Conservation (phyloP, 805 yeast genomes). For the Saturnispora besseyi region DNA sequence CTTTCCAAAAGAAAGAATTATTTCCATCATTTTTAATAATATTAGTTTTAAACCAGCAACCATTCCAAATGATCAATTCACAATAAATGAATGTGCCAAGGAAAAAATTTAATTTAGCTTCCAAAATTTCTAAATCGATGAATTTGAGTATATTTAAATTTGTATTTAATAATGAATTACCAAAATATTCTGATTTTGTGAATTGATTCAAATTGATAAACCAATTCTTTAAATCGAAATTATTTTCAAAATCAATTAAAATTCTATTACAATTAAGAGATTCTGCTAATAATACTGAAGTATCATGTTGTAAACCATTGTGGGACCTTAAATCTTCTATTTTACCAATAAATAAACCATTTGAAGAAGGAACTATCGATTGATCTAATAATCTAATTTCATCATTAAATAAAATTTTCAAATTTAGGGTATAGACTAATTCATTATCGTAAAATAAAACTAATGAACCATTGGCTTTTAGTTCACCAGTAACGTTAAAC, state of each 20-base stretch:
- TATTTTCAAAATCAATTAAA: constrained; percentile 53
- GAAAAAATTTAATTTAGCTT: constrained; percentile 40
- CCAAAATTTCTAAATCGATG: constrained; percentile 50
- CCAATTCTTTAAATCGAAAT: constrained; percentile 72
- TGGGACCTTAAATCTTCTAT: constrained; percentile 45
- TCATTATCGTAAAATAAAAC: constrained; percentile 55
- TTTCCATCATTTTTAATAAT: constrained; percentile 36
- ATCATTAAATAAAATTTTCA: constrained; percentile 41
- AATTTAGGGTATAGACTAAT: constrained; percentile 55
- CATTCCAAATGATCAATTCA: constrained; percentile 64
- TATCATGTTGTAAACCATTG: constrained; percentile 1
- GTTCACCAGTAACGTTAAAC: constrained; percentile 65
- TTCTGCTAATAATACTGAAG: neutral
- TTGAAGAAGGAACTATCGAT: constrained; percentile 51
- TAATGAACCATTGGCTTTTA: constrained; percentile 54
- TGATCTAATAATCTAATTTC: constrained; percentile 60
- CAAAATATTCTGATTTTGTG: constrained; percentile 45
- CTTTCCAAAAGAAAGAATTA: constrained; percentile 73
- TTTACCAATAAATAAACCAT: constrained; percentile 49
- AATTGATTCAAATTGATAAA: constrained; percentile 57
- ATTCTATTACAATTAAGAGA: constrained; percentile 26
- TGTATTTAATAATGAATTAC: constrained; percentile 21
- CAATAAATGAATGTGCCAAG: constrained; percentile 38
- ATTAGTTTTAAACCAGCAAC: constrained; percentile 74
- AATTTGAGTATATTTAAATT: constrained; percentile 46